Conservation (phyloP, 2,329 filamentous ascomycete species). For the Diaporthe velutina region DNA sequence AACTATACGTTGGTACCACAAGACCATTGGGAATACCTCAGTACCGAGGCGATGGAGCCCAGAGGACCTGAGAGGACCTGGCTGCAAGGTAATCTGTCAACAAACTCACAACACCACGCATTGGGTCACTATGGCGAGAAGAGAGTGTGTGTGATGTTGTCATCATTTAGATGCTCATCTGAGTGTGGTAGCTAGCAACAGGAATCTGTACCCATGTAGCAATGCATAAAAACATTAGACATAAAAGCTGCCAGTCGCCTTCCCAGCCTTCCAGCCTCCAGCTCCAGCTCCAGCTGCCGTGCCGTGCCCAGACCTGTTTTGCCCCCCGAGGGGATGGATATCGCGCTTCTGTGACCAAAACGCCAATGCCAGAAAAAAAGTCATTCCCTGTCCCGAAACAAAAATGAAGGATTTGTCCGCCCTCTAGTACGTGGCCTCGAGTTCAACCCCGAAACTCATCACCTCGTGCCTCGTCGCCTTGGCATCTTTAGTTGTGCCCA, state of each 20-base stretch:
- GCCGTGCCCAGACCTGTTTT: constrained; percentile 32
- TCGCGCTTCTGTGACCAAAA: constrained; percentile 18
- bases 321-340: constrained; percentile 27
- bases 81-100: not conserved
- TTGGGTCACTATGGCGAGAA: not conserved
- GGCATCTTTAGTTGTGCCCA: constrained; percentile 29
- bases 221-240: constrained; percentile 41
- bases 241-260: constrained; percentile 34
- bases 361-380: constrained; percentile 34
- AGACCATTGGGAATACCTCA: no score
- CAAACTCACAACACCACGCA: not conserved
- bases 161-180: constrained; percentile 20
- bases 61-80: not conserved
- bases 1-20: no score
- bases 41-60: no score
- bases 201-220: constrained; percentile 33
- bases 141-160: not conserved
- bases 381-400: constrained; percentile 25
- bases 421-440: constrained; percentile 6
- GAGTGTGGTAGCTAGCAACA: constrained; percentile 36
- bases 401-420: not conserved
- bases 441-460: constrained; percentile 34
- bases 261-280: not conserved
- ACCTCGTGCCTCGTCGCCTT: constrained; percentile 34
- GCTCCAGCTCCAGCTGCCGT: constrained; percentile 24